Evolutionary conservation across 805 yeast genomes (phyloP).

Genomic region (Candida argentea): DNA sequence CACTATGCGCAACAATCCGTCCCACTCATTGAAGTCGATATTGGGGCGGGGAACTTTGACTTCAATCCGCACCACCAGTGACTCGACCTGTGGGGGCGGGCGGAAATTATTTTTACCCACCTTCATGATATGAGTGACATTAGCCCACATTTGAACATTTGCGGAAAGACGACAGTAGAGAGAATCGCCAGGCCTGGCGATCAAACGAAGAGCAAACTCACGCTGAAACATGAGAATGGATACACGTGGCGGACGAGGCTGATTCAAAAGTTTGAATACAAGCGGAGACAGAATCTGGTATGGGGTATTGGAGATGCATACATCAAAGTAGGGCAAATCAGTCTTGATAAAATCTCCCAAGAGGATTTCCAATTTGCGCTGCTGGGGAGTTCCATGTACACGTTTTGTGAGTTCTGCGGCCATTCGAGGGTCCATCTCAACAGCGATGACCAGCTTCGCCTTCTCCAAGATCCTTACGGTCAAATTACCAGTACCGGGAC

Average conservation of each 20-base stretch:
- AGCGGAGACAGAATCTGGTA: conserved; percentile 95
- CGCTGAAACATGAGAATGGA: conserved; percentile 96
- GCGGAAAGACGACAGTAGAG: conserved; percentile 90
- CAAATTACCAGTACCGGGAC: conserved; percentile 98
- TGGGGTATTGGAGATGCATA: conserved; percentile 95
- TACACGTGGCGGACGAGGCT: conserved; percentile 90
- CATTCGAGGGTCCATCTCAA: conserved; percentile 99
- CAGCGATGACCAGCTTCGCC: conserved; percentile 90
- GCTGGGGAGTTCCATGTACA: conserved; percentile 93
- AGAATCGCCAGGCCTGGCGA: conserved; percentile 95
- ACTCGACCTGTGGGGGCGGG: conserved; percentile 98
- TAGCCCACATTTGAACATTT: conserved; percentile 99
- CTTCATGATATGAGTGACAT: conserved; percentile 95
- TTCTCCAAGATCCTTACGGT: conserved; percentile 88
- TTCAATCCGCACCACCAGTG: conserved; percentile 90
- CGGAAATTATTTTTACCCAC: conserved; percentile 94
- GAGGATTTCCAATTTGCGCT: conserved; percentile 82
- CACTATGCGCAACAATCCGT: conserved; percentile 82
- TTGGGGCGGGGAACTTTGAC: conserved; percentile 90
- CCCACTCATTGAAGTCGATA: conserved; percentile 93
- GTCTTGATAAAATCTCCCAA: conserved; percentile 95
- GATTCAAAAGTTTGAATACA: conserved; percentile 83
- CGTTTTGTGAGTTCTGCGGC: conserved; percentile 97
- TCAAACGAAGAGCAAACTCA: conserved; percentile 86
- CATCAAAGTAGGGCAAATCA: conserved; percentile 88